Base-by-base conservation (phyloP, 192 early-diverging fungal genomes). In the Gaertneriomyces sp. region DNA sequence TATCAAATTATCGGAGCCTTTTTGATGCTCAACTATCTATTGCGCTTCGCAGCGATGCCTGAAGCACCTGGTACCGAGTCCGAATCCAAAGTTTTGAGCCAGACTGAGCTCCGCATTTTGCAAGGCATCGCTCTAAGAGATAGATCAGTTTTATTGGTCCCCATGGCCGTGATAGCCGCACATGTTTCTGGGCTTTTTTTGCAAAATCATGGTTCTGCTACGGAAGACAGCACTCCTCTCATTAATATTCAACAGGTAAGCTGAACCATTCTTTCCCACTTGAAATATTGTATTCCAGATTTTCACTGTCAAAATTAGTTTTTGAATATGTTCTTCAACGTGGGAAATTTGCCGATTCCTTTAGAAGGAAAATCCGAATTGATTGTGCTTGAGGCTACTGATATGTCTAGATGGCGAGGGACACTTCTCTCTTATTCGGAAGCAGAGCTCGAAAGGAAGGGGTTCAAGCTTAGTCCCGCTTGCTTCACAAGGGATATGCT, bases 141-240 rank as follows among this genome's bases (percentile, higher is more conserved):
- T 53, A 7, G 19, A 53, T 10, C 52, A 10, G 52, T 53, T 33
- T 14, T 53, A 33, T 5, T 33, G 19, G 52, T 14, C 0, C 52
- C 52, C 52, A 53, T 53, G 52, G 52, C 52, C 52, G 52, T 53
- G 7, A 53, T 53, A 17, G 52, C 52, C 52, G 52, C 52, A 6
- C 52, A 53, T 53, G 52, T 53, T 14, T 53, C 38, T 6, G 38
- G 19, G 6, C 52, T 53, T 2, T 53, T 53, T 33, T 25, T 53
- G 8, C 19, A 53, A 25, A 33, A 33, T 25, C 19, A 17, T 7
- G 52, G 52, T 33, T 8, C 19, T 14, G 52, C 19, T 14, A 33
- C 19, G 19, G 52, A 8, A 7, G 19, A 17, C 38, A 25, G 19
- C 7, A 53, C 5, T 25, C 19, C 52, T 14, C 19, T 53, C 52